These are phyloP conservation scores for Syzygium malaccense DNA, from an alignment of 441 rosid species.

Conservation along the genomic window DNA sequence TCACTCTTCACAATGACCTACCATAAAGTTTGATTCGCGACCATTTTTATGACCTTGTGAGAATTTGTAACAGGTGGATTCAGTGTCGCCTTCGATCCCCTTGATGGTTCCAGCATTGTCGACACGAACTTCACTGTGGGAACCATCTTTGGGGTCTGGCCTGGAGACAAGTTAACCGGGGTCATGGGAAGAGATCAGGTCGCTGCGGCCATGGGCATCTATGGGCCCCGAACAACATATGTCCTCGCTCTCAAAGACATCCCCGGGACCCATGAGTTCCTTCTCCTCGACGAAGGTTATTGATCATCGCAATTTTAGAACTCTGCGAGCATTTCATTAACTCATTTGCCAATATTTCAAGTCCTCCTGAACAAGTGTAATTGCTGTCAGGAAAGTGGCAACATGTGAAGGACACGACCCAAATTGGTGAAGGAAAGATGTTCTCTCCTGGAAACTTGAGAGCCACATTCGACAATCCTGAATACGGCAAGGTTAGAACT, in stretches of 20 bases:
- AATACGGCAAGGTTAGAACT: constrained; percentile 61
- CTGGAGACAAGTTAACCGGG: constrained; percentile 91
- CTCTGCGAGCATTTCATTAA: background rate
- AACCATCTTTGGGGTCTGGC: constrained; percentile 99
- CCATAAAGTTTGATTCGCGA: background rate
- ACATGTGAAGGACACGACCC: constrained; percentile 87
- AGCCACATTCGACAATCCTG: constrained; percentile 86
- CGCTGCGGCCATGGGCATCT: constrained; percentile 97
- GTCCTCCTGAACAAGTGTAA: background rate
- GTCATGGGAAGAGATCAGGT: constrained; percentile 86
- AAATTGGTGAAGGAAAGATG: constrained; percentile 81
- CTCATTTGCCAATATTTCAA: background rate
- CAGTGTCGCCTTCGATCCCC: constrained; percentile 95
- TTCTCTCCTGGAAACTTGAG: constrained; percentile 98
- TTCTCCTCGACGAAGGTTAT: constrained; percentile 95
- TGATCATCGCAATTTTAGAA: background rate
- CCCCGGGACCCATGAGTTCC: constrained; percentile 97
- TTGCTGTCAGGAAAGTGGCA: constrained; percentile 82
- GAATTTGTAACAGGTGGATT: constrained; percentile 59
- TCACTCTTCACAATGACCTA: background rate
- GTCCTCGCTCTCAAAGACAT: constrained; percentile 75
- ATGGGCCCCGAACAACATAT: constrained; percentile 94
- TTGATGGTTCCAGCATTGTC: constrained; percentile 90
- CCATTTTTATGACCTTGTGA: background rate
- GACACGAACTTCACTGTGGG: constrained; percentile 95